Evolutionary conservation across 2,329 filamentous ascomycete genomes (phyloP).

Genomic region (Zasmidium cellare): DNA sequence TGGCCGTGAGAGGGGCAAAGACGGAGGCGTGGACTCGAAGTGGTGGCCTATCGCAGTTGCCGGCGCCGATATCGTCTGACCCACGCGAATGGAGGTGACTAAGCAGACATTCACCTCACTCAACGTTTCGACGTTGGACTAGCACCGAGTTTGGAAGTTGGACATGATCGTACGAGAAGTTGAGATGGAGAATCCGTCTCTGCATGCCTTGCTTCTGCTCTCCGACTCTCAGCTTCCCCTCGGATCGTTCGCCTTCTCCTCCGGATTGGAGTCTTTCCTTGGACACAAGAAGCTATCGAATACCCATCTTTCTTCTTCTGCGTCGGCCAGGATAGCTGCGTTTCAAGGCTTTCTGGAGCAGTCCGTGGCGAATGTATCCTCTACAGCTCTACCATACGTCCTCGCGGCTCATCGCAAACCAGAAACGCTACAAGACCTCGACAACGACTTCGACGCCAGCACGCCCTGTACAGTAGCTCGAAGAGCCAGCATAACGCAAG

Average conservation of each 20-base stretch:
- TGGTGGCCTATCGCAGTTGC: background rate
- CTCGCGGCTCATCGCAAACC: slow-evolving; percentile 65
- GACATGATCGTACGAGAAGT: background rate
- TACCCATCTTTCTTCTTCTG: slow-evolving; percentile 26
- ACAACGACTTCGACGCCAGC: slow-evolving; percentile 75
- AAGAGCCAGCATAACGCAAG: slow-evolving; percentile 73
- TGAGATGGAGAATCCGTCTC: slow-evolving; percentile 22
- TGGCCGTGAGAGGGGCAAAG: background rate
- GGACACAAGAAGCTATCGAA: slow-evolving; percentile 56
- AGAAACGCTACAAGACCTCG: slow-evolving; percentile 55
- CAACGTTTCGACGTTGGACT: background rate
- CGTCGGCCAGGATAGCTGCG: slow-evolving; percentile 31
- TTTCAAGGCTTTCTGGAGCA: slow-evolving; percentile 69
- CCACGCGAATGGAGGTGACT: background rate
- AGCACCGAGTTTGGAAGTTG: background rate
- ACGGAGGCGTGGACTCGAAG: background rate
- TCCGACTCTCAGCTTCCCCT: slow-evolving; percentile 80
- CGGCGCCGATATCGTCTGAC: background rate
- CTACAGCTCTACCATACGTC: slow-evolving; percentile 72
- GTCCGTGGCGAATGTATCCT: slow-evolving; percentile 70
- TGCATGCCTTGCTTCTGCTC: slow-evolving; percentile 73
- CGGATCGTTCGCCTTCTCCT: slow-evolving; percentile 85
- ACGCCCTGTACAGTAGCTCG: slow-evolving; percentile 78
- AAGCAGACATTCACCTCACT: background rate
- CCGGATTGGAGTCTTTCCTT: slow-evolving; percentile 78